phyloP scores from a whole-genome alignment of 2,329 filamentous ascomycete genomes.

The Pseudonectria buxi region DNA sequence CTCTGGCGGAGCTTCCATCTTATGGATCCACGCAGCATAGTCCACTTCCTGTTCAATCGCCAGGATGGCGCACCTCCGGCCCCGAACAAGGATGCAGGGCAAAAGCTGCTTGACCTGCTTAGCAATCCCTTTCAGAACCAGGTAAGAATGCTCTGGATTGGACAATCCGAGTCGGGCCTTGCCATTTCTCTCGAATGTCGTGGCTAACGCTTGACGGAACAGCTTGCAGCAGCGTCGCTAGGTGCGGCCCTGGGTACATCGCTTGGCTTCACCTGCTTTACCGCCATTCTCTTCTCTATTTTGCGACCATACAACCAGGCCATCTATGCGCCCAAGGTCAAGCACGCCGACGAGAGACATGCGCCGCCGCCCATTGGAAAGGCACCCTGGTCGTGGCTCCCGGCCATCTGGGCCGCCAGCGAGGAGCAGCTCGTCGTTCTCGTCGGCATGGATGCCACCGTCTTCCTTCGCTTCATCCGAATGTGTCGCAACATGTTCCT shows the following conservation, averaged over 20 bases:
- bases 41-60: slow-evolving; percentile 5
- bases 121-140: slow-evolving; percentile 43
- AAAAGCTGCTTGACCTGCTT: slow-evolving; percentile 42
- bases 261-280: slow-evolving; percentile 63
- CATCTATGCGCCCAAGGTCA: slow-evolving; percentile 90
- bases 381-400: slow-evolving; percentile 81
- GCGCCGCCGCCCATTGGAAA: slow-evolving; percentile 80
- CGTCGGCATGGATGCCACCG: slow-evolving; percentile 81
- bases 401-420: slow-evolving; percentile 67
- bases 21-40: slow-evolving; percentile 14
- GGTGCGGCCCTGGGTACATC: slow-evolving; percentile 76
- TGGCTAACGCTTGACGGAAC: slow-evolving; percentile 5
- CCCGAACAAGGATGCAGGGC: slow-evolving; percentile 25
- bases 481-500: slow-evolving; percentile 93
- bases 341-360: slow-evolving; percentile 86
- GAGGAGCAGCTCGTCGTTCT: slow-evolving; percentile 73
- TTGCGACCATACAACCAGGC: slow-evolving; percentile 85
- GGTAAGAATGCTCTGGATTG: slow-evolving; percentile 26
- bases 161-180: too few relatives aligned
- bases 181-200: too few relatives aligned
- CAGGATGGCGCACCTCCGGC: slow-evolving; percentile 5
- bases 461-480: slow-evolving; percentile 80
- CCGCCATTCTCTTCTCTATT: slow-evolving; percentile 78
- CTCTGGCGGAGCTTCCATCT: slow-evolving; percentile 17
- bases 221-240: slow-evolving; percentile 46